Conservation (phyloP, 2,329 filamentous ascomycete genomes). For the Cercospora zeina region DNA sequence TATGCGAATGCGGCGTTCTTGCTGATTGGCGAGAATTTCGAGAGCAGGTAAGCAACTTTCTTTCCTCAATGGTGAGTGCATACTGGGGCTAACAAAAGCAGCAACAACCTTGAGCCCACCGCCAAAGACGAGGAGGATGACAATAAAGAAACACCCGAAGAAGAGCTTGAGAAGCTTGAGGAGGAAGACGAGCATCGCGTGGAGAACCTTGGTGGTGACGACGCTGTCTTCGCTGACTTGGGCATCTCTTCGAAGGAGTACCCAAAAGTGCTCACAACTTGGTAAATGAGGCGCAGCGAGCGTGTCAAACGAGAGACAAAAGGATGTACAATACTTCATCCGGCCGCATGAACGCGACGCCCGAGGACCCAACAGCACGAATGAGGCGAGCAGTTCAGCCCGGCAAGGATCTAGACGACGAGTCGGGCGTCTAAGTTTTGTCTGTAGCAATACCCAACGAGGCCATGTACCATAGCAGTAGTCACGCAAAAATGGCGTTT, state of each 20-base stretch:
- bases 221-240: slow-evolving; percentile 63
- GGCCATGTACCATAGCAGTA: slow-evolving; percentile 7
- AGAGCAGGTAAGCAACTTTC: slow-evolving; percentile 30
- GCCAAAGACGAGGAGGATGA: slow-evolving; percentile 58
- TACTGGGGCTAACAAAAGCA: slow-evolving; percentile 39
- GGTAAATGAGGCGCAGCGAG: slow-evolving; percentile 43
- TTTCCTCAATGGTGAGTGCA: too few relatives aligned
- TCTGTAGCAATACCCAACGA: slow-evolving; percentile 18
- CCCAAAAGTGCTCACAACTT: slow-evolving; percentile 62
- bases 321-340: slow-evolving; percentile 5
- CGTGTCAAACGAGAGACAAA: background rate
- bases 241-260: slow-evolving; percentile 64
- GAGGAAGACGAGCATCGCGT: slow-evolving; percentile 71
- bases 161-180: slow-evolving; percentile 73
- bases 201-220: slow-evolving; percentile 58
- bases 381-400: background rate
- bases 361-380: background rate
- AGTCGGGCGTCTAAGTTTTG: slow-evolving; percentile 5
- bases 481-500: slow-evolving; percentile 10
- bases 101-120: slow-evolving; percentile 58
- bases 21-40: slow-evolving; percentile 68
- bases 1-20: slow-evolving; percentile 75
- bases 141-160: slow-evolving; percentile 62
- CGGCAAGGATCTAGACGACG: slow-evolving; percentile 1
- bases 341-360: background rate